Conservation (phyloP, 2,329 filamentous ascomycete genomes). For the Xylariales sp. region DNA sequence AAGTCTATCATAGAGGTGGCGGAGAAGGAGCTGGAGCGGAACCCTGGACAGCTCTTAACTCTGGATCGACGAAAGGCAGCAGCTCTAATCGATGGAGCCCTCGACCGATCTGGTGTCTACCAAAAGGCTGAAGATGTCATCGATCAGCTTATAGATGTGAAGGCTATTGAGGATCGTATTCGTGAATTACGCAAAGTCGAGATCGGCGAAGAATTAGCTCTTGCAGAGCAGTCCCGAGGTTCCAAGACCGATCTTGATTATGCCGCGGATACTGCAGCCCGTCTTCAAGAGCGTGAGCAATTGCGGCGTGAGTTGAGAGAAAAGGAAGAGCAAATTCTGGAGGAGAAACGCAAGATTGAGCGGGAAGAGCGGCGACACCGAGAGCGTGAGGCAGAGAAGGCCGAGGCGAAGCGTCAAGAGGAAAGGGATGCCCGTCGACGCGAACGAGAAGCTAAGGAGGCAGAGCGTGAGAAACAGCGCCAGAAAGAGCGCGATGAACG, state of each 20-base stretch:
- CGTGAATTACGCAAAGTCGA: conserved; percentile 63
- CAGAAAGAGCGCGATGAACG: conserved; percentile 54
- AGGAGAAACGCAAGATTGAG: conserved; percentile 56
- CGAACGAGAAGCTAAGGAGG: conserved; percentile 33
- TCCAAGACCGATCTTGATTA: conserved; percentile 73
- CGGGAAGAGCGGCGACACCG: conserved; percentile 50
- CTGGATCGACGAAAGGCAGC: conserved; percentile 71
- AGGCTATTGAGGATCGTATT: conserved; percentile 64
- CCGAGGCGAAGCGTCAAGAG: conserved; percentile 44
- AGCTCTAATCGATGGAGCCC: conserved; percentile 71
- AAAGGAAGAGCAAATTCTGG: conserved; percentile 56
- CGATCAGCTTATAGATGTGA: conserved; percentile 62
- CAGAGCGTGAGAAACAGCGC: conserved; percentile 35
- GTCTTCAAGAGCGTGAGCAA: conserved; percentile 56
- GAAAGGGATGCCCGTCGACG: conserved; percentile 45
- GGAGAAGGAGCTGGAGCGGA: conserved; percentile 70
- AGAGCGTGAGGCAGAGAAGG: conserved; percentile 44
- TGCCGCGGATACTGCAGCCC: conserved; percentile 58
- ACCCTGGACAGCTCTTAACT: conserved; percentile 65
- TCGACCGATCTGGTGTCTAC: conserved; percentile 74
- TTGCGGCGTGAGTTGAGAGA: conserved; percentile 56
- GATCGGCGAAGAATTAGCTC: conserved; percentile 65
- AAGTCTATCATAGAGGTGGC: conserved; percentile 65
- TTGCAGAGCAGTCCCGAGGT: conserved; percentile 60
- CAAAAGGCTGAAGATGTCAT: conserved; percentile 65